Percentiles rank a stretch among this genome's conserved stretches.
Evolutionary conservation across 1,284 basidiomycete species (phyloP).

Genomic region (Melampsora americana): DNA sequence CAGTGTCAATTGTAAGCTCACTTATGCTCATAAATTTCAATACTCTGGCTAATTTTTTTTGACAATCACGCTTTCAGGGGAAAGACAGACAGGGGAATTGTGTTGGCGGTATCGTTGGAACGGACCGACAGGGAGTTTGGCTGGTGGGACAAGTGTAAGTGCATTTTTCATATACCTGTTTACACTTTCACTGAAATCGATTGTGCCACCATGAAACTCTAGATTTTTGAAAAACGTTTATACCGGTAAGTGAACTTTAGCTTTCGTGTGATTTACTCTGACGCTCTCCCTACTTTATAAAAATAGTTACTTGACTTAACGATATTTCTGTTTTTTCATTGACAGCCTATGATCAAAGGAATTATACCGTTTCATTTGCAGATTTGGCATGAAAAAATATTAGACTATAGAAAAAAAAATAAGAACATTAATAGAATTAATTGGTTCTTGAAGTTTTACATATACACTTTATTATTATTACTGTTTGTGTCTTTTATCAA

Average conservation of each 20-base stretch:
- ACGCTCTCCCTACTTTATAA: no score
- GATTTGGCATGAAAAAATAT: conserved; percentile 5
- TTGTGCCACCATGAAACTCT: neutral
- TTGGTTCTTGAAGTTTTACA: no score
- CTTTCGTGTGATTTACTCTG: neutral
- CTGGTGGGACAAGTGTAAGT: conserved; percentile 40
- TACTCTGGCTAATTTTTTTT: neutral
- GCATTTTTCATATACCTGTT: neutral
- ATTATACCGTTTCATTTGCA: conserved; percentile 34
- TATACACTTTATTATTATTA: no score
- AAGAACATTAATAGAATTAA: no score
- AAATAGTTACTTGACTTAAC: no score
- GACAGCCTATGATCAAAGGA: conserved; percentile 33
- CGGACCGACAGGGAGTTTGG: conserved; percentile 19
- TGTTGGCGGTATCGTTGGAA: conserved; percentile 28
- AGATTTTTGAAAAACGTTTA: conserved; percentile 40
- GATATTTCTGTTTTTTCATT: neutral
- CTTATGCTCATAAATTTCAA: neutral
- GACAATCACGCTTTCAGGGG: neutral
- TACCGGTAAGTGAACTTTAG: conserved; percentile 16
- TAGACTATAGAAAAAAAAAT: no score
- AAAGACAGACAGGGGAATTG: conserved; percentile 17
- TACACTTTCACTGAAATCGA: neutral
- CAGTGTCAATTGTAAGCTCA: conserved; percentile 29
- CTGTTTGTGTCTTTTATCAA: no score